Evolutionary conservation across 1,284 basidiomycete genomes (phyloP), one percentile per base, ranked within the genome.

Genomic region (Sporisorium exsertum): DNA sequence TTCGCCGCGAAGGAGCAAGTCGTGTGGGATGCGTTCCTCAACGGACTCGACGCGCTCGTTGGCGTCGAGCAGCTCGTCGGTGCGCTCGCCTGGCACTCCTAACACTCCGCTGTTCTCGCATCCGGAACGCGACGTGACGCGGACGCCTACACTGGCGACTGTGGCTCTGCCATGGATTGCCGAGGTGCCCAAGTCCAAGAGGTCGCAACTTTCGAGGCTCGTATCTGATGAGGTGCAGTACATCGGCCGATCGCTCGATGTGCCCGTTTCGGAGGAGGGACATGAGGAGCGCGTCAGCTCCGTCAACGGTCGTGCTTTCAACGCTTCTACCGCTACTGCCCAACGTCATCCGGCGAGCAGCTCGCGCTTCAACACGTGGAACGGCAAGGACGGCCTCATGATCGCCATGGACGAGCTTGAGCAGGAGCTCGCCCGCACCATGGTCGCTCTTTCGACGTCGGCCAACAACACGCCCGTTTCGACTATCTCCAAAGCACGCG

Each of bases 381-480:
- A 46, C 32, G 63, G 69, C 49, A 72, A 62, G 53, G 70, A 72
- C 20, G 70, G 64, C 26, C 60, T 72, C 57, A 72, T 59, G 70
- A 45, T 66, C 2, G 70, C 70, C 16, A 59, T 72, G 70, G 70
- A 65, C 49, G 64, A 72, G n/a, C 60, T 72, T 7, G 70, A 72
- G 27, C 60, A 63, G 56, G 70, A 72, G 57, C 70, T 72, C 13
- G 58, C 40, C 5, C 64, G 70, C 43, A 72, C 70, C 42, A 72
- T 72, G 70, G 64, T 35, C 16, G 63, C 60, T 15, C 63, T 72
- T 16, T 71, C 68, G 40, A 27, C 49, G 15, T 62, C 65, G 26
- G 49, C 59, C 29, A 58, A 58, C 54, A 71, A 46, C 26, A 51
- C 62, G 10, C 58, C 68, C 20, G 50, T 40, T 15, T 64, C 68